A percentile compares a stretch with the other conserved stretches of the same genome.
These are phyloP conservation scores for Austroboletus novae-zelandiae DNA, from an alignment of 1,284 basidiomycete genomes.

Conservation along the genomic window DNA sequence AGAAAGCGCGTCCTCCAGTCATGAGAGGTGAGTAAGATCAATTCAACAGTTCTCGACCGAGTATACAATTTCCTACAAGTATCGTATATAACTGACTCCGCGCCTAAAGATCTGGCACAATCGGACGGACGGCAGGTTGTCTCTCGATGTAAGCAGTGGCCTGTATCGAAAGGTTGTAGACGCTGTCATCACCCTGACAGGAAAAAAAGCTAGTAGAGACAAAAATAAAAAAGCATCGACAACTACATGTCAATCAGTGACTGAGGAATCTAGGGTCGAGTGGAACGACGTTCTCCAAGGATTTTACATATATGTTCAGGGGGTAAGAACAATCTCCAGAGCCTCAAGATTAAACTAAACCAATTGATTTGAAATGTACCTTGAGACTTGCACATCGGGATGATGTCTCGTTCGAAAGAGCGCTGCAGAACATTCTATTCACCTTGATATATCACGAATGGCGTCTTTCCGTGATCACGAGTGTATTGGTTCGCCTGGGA, in stretches of 20 bases:
- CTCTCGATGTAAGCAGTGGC: conserved; percentile 25
- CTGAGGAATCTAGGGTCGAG: conserved; percentile 45
- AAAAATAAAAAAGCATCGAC: background rate
- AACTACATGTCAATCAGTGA: conserved; percentile 39
- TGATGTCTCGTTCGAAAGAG: too few species aligned
- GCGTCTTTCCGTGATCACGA: too few species aligned
- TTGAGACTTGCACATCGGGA: too few species aligned
- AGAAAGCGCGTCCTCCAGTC: too few species aligned
- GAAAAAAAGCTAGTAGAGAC: background rate
- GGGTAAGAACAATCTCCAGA: conserved; percentile 42
- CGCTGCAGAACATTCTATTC: too few species aligned
- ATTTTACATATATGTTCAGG: conserved; percentile 43
- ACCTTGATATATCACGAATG: too few species aligned
- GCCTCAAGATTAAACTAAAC: conserved; percentile 53
- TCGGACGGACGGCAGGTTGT: conserved; percentile 15
- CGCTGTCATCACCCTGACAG: conserved; percentile 30
- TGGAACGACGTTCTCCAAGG: conserved; percentile 39
- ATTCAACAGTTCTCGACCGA: too few species aligned
- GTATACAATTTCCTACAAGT: background rate
- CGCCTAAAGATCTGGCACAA: conserved; percentile 12
- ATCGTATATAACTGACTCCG: background rate
- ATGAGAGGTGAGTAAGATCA: too few species aligned
- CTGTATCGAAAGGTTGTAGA: conserved; percentile 6
- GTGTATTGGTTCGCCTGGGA: too few species aligned
- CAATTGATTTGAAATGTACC: too few species aligned